Conservation (phyloP, 805 yeast genomes). For the Candida pseudofarinosa region DNA sequence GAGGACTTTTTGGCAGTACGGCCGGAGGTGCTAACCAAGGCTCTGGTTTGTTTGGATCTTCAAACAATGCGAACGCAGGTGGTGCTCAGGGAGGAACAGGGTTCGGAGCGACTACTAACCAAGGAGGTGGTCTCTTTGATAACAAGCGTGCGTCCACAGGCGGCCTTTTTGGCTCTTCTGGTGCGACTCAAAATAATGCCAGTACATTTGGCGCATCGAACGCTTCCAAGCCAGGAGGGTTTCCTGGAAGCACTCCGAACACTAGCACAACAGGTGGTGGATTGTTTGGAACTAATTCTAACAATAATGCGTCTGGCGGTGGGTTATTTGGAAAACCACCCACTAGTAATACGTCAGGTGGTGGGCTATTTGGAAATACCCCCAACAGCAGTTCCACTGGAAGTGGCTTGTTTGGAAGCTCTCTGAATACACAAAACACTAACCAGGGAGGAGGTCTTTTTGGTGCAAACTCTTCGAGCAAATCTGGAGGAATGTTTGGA, state of each 20-base stretch:
- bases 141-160: constrained; percentile 10
- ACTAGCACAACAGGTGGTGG: constrained; percentile 22
- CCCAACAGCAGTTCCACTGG: constrained; percentile 7
- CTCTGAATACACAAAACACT: constrained; percentile 7
- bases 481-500: constrained; percentile 24
- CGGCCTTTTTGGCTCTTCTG: constrained; percentile 17
- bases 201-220: constrained; percentile 15
- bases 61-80: background rate
- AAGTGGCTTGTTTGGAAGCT: constrained; percentile 22
- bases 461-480: constrained; percentile 11
- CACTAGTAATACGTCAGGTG: constrained; percentile 10
- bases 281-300: constrained; percentile 16
- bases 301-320: constrained; percentile 9
- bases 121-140: constrained; percentile 13
- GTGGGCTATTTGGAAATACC: constrained; percentile 22
- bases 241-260: constrained; percentile 16
- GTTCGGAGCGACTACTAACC: constrained; percentile 2
- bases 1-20: constrained; percentile 1
- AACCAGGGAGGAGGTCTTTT: constrained; percentile 18
- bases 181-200: constrained; percentile 17
- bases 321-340: constrained; percentile 22
- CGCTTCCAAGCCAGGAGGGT: constrained; percentile 14
- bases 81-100: background rate
- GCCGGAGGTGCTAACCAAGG: constrained; percentile 6
- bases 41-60: constrained; percentile 3